Conservation (phyloP, 2,329 filamentous ascomycete species). For the Exophiala alcalophila region DNA sequence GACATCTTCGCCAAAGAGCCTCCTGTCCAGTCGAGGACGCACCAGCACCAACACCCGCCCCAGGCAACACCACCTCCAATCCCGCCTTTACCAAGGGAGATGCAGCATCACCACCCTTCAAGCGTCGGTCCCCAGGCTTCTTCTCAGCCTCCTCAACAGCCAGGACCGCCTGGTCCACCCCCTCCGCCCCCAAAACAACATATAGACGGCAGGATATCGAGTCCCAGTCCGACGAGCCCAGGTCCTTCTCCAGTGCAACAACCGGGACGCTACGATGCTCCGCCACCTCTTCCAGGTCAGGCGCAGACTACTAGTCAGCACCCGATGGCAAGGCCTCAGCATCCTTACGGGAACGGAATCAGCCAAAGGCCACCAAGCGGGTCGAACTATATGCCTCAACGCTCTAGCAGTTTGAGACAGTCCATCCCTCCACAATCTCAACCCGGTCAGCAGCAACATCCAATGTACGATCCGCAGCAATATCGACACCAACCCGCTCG, state of each 20-base stretch:
- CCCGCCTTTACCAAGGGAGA: slow-evolving; percentile 30
- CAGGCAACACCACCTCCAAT: slow-evolving; percentile 38
- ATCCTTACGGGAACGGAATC: slow-evolving; percentile 30
- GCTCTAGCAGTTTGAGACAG: slow-evolving; percentile 31
- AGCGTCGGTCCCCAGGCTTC: slow-evolving; percentile 52
- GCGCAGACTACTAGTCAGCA: slow-evolving; percentile 6
- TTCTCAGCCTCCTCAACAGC: slow-evolving; percentile 33
- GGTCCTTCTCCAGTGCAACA: background rate
- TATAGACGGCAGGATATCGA: slow-evolving; percentile 8
- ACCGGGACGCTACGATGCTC: slow-evolving; percentile 29
- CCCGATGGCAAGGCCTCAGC: slow-evolving; percentile 12
- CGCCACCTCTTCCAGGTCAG: slow-evolving; percentile 27
- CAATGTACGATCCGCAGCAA: slow-evolving; percentile 19
- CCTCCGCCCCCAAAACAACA: slow-evolving; percentile 22
- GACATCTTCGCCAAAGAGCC: slow-evolving; percentile 94
- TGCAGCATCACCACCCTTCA: slow-evolving; percentile 53
- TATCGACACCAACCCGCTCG: slow-evolving; percentile 28
- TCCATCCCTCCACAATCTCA: slow-evolving; percentile 20
- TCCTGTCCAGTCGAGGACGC: slow-evolving; percentile 74
- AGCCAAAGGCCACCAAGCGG: slow-evolving; percentile 27
- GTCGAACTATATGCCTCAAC: slow-evolving; percentile 36
- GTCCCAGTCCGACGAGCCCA: slow-evolving; percentile 7
- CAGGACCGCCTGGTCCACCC: slow-evolving; percentile 10
- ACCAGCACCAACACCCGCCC: slow-evolving; percentile 44
- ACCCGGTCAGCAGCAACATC: slow-evolving; percentile 17